Evolutionary conservation across 208 protist genomes (phyloP), one percentile per base, ranked within the genome.

Genomic region (Trypanosoma melophagium): DNA sequence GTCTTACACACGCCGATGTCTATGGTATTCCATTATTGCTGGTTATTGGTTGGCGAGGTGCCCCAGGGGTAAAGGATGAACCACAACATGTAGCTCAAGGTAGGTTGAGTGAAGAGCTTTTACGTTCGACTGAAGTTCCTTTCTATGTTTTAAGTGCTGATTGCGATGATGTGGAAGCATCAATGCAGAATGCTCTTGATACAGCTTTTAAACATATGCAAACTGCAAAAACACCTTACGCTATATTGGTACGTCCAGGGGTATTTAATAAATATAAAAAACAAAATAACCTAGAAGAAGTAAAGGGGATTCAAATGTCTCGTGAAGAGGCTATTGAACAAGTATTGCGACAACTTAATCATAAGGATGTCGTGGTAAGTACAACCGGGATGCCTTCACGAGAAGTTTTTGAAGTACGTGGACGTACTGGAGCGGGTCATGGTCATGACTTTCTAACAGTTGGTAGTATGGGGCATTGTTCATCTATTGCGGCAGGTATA

Each of bases 11-110:
- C 54, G 56, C 69, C 3, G 81, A 92, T 8, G 89, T 90, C 10
- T 92, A 92, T 65, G 62, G 71, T 16, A 82, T 97, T 51, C 90
- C 93, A 7, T 82, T 91, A 47, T 67, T 96, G 13, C 64, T 97
- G 71, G 42, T 97, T 2, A 63, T 97, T 47, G 90, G 89, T 49
- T 95, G 88, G 78, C 72, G 90, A 40, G 90, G 84, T 12, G 80
- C 83, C 57, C 86, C 79, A 17, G 28, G 19, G 50, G 79, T 76
- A 61, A 80, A 83, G 57, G 83, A 87, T 45, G 89, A 82, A 69
- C 82, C 82, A 7, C 90, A 94, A 66, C 87, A 94, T 63, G 63
- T 77, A 24, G 81, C 84, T 22, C 86, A 93, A 64, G 89, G 87
- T 12, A 62, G 76, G 12, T 73, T 84, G 40, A 90, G 73, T 28